A percentile compares a stretch with the other conserved stretches of the same genome.
Conservation (phyloP, 352 stramenopile species). For the Achlya hypogyna region DNA sequence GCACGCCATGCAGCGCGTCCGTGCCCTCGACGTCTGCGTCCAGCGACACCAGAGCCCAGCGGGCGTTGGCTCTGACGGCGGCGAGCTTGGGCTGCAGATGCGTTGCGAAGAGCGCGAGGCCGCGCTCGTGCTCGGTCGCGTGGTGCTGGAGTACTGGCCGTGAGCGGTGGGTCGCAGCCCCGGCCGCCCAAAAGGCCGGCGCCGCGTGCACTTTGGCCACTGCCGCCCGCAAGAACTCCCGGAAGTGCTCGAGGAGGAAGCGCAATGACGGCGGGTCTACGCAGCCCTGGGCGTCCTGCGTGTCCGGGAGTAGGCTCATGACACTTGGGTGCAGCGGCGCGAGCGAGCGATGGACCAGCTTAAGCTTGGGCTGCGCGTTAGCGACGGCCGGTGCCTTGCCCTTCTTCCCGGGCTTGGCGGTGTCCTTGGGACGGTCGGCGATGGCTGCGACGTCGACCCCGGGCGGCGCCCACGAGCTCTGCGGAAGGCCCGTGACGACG, state of each 20-base stretch:
- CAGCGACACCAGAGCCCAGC: conserved; percentile 2
- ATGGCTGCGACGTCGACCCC: not conserved
- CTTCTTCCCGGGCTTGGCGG: conserved; percentile 7
- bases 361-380: not conserved
- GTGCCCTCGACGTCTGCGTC: not conserved
- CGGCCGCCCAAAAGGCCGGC: not conserved
- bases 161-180: not conserved
- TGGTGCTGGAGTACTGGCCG: not conserved
- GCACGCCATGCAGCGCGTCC: not conserved
- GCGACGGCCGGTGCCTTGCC: conserved; percentile 3
- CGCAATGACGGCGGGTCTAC: conserved; percentile 5
- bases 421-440: not conserved
- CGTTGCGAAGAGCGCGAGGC: not conserved
- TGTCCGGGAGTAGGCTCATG: not conserved
- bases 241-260: conserved; percentile 13
- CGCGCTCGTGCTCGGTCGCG: not conserved
- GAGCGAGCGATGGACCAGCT: not conserved
- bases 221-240: not conserved
- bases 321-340: conserved; percentile 6
- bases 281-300: not conserved
- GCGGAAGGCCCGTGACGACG: conserved; percentile 23
- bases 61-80: conserved; percentile 4
- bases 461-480: conserved; percentile 29
- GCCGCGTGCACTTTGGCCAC: conserved; percentile 5
- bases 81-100: conserved; percentile 1